Evolutionary conservation across 176 grass and related monocot species (phyloP).

Genomic region (Raddia distichophylla): DNA sequence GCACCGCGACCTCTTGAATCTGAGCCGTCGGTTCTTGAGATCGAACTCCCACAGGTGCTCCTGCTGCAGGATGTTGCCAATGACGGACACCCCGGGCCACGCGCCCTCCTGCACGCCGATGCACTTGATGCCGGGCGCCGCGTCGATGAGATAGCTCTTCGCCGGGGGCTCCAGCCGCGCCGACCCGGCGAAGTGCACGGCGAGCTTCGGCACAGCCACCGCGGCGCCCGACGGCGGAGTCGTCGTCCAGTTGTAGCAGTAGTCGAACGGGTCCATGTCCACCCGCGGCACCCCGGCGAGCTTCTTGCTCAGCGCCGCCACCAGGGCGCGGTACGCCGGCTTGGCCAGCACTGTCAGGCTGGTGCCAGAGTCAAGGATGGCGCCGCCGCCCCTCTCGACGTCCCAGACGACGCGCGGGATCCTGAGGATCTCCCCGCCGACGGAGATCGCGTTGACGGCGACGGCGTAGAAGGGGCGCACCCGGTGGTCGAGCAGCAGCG

Average conservation of each 20-base stretch:
- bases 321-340: constrained; percentile 73
- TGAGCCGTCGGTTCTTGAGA: constrained; percentile 64
- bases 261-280: constrained; percentile 77
- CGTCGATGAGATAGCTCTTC: constrained; percentile 98
- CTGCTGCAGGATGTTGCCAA: constrained; percentile 96
- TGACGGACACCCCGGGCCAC: constrained; percentile 71
- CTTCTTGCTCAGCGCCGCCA: constrained; percentile 52
- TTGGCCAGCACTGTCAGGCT: constrained; percentile 66
- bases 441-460: constrained; percentile 54
- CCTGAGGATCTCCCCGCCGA: constrained; percentile 61
- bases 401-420: constrained; percentile 79
- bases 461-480: constrained; percentile 79
- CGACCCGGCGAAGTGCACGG: constrained; percentile 65
- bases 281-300: constrained; percentile 54
- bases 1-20: constrained; percentile 71
- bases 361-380: constrained; percentile 89
- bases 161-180: constrained; percentile 67
- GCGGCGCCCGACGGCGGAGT: constrained; percentile 22
- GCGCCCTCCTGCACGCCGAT: constrained; percentile 65
- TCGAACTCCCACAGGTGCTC: constrained; percentile 99
- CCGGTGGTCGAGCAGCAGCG: constrained; percentile 67
- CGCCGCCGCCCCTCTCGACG: constrained; percentile 66
- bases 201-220: constrained; percentile 49
- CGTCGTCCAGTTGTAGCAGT: constrained; percentile 99
- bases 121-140: constrained; percentile 80